Percentiles rank a stretch among this genome's conserved stretches.
Conservation (phyloP, 2,329 filamentous ascomycete genomes). For the Neonectria coccinea region DNA sequence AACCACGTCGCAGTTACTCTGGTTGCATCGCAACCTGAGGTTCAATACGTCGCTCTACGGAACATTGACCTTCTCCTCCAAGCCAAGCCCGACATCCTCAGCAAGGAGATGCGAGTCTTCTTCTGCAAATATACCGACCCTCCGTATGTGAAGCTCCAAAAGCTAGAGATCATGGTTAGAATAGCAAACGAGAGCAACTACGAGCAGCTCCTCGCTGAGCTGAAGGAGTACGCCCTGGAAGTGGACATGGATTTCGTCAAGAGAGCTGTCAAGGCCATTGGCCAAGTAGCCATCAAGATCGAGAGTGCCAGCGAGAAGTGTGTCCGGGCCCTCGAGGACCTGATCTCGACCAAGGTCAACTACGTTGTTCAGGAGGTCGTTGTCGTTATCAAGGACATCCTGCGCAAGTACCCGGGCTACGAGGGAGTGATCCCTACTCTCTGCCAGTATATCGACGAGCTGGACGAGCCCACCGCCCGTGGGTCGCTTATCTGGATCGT, state of each 20-base stretch:
- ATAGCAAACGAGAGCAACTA: conserved; percentile 98
- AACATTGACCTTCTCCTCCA: conserved; percentile 97
- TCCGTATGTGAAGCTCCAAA: conserved; percentile 96
- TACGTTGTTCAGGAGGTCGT: conserved; percentile 99
- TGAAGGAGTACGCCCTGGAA: conserved; percentile 98
- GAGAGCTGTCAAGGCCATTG: conserved; percentile 93
- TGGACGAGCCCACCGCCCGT: conserved; percentile 93
- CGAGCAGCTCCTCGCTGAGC: conserved; percentile 90
- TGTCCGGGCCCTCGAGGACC: conserved; percentile 90
- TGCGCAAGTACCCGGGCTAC: conserved; percentile 96
- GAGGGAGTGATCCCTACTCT: conserved; percentile 97
- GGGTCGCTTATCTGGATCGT: conserved; percentile 98
- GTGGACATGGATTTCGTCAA: conserved; percentile 99
- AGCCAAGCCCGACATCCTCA: conserved; percentile 95
- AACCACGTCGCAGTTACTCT: conserved; percentile 77
- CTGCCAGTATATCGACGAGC: conserved; percentile 95
- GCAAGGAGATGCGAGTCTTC: conserved; percentile 97
- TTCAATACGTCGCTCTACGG: conserved; percentile 94
- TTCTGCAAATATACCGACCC: conserved; percentile 99
- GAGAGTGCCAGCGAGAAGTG: conserved; percentile 95
- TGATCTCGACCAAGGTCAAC: conserved; percentile 98
- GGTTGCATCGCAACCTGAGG: conserved; percentile 94
- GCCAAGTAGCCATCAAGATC: conserved; percentile 98
- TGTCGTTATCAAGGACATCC: conserved; percentile 99
- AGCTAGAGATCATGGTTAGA: conserved; percentile 98